phyloP scores from a whole-genome alignment of 192 early-diverging fungal species.

The Dimargaris cristalligena region DNA sequence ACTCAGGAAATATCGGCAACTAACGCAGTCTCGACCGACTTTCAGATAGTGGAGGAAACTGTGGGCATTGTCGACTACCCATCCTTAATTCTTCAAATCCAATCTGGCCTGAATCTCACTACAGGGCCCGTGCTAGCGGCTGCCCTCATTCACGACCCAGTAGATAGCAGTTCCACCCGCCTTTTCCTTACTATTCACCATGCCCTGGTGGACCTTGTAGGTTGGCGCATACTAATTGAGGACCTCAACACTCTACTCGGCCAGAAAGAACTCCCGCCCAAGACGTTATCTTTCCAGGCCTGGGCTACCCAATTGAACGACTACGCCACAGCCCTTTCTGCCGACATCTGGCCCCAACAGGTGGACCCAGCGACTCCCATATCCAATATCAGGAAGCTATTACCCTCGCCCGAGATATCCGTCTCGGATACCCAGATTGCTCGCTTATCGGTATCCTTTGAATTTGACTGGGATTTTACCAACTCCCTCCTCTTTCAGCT shows the following conservation, averaged over 20 bases:
- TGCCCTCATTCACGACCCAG: too few species aligned
- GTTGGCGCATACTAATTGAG: slow-evolving; percentile 18
- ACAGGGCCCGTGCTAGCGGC: too few species aligned
- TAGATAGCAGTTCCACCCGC: too few species aligned
- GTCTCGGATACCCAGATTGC: neutral
- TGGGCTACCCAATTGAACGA: slow-evolving; percentile 7
- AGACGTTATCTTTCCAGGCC: slow-evolving; percentile 11
- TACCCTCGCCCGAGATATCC: neutral
- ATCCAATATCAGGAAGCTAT: neutral
- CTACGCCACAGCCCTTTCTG: neutral
- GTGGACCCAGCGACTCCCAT: neutral
- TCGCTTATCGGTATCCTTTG: neutral
- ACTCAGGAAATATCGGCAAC: too few species aligned
- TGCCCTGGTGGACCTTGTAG: slow-evolving; percentile 17
- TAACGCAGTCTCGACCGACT: too few species aligned
- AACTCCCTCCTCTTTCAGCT: neutral
- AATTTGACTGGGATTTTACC: neutral
- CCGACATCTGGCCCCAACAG: neutral
- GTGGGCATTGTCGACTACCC: too few species aligned
- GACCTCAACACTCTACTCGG: slow-evolving; percentile 13
- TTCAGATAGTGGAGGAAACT: too few species aligned
- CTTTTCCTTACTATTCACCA: slow-evolving; percentile 16
- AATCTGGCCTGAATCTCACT: too few species aligned
- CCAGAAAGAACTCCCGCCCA: slow-evolving; percentile 10
- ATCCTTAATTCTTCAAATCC: too few species aligned